These are phyloP conservation scores for Tuber indicum DNA, from an alignment of 495 filamentous ascomycete genomes.

Conservation along the genomic window DNA sequence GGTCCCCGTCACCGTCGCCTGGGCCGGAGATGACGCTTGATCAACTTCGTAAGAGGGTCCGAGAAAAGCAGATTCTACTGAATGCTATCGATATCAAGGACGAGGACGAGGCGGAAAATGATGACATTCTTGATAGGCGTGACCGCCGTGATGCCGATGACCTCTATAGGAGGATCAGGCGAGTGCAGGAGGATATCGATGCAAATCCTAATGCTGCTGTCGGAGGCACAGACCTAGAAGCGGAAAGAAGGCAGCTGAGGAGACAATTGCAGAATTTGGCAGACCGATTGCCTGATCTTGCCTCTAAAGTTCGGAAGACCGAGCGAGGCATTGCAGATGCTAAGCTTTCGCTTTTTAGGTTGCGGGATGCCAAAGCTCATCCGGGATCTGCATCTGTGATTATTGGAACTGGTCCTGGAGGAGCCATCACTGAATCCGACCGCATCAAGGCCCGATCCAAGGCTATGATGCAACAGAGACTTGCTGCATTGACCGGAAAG, in stretches of 20 bases:
- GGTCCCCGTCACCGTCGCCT: constrained; percentile 66
- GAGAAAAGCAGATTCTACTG: constrained; percentile 89
- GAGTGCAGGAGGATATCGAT: constrained; percentile 97
- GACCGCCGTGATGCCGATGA: constrained; percentile 91
- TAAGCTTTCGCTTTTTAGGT: constrained; percentile 84
- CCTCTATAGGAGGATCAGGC: constrained; percentile 81
- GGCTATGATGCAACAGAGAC: constrained; percentile 96
- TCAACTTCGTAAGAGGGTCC: constrained; percentile 85
- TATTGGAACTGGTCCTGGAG: constrained; percentile 89
- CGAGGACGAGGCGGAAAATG: constrained; percentile 80
- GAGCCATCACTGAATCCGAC: constrained; percentile 85
- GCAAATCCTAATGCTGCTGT: constrained; percentile 73
- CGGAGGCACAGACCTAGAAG: constrained; percentile 68
- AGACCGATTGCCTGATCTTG: constrained; percentile 84
- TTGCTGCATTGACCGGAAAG: constrained; percentile 82
- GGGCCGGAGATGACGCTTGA: constrained; percentile 77
- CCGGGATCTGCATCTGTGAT: constrained; percentile 75
- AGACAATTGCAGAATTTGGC: constrained; percentile 82
- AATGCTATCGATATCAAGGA: constrained; percentile 97
- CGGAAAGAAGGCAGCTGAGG: constrained; percentile 75
- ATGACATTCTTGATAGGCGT: constrained; percentile 81
- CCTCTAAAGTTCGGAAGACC: constrained; percentile 80
- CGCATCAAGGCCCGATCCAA: constrained; percentile 89
- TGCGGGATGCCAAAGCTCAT: constrained; percentile 87
- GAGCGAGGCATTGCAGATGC: constrained; percentile 91